Evolutionary conservation across 2,329 filamentous ascomycete species (phyloP).

Genomic region (Cytospora paraplurivora): DNA sequence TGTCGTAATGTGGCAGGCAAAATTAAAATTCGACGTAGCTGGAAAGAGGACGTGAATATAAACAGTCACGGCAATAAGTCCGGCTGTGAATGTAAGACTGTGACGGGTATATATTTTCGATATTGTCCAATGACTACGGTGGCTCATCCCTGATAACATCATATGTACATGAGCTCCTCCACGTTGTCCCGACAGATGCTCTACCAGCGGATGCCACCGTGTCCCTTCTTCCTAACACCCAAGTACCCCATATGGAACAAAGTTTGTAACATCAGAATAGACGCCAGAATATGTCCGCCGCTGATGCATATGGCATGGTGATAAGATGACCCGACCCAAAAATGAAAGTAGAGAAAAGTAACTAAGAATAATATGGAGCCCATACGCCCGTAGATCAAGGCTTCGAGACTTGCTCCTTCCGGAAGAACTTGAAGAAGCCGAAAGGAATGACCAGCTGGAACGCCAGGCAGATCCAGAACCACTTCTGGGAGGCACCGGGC

Average conservation of each 20-base stretch:
- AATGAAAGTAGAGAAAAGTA: slow-evolving; percentile 12
- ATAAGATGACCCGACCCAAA: slow-evolving; percentile 8
- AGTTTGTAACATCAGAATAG: slow-evolving; percentile 15
- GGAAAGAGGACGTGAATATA: background rate
- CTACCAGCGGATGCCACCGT: background rate
- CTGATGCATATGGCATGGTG: slow-evolving; percentile 24
- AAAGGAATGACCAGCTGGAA: slow-evolving; percentile 61
- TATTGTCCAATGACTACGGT: background rate
- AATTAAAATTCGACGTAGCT: background rate
- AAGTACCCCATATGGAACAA: background rate
- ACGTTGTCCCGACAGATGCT: background rate
- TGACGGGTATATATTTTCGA: background rate
- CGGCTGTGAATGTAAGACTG: background rate
- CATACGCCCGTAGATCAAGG: slow-evolving; percentile 39
- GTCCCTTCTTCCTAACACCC: background rate
- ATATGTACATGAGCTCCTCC: background rate
- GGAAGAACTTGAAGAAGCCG: slow-evolving; percentile 59
- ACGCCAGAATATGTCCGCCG: slow-evolving; percentile 24
- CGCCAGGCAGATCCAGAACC: slow-evolving; percentile 64
- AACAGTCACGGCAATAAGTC: background rate
- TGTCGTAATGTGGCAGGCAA: background rate
- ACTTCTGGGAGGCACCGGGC: slow-evolving; percentile 51
- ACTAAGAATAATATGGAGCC: background rate
- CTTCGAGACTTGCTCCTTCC: slow-evolving; percentile 60
- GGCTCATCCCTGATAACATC: background rate